Conservation (phyloP, 345 rosid species). For the Linum lewisii region DNA sequence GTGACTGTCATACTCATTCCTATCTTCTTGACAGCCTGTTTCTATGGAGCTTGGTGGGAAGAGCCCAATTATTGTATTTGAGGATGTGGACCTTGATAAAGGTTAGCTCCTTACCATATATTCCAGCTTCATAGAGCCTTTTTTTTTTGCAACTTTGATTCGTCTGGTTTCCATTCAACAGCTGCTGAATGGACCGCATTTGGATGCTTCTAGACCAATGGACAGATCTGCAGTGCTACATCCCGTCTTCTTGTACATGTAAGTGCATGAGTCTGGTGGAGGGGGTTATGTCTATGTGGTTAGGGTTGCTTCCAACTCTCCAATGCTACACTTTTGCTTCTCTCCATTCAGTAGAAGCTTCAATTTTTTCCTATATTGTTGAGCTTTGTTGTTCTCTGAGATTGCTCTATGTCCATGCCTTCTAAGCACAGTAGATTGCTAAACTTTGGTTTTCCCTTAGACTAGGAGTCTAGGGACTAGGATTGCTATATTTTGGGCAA, state of each 20-base stretch:
- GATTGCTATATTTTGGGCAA: too few relatives aligned
- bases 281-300: too few relatives aligned
- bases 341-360: too few relatives aligned
- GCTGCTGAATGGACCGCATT: slow-evolving; percentile 85
- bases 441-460: too few relatives aligned
- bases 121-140: too few relatives aligned
- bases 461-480: too few relatives aligned
- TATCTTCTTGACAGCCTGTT: slow-evolving; percentile 56
- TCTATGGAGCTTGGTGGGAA: slow-evolving; percentile 94
- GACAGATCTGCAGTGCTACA: slow-evolving; percentile 98
- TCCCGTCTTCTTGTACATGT: slow-evolving; percentile 90
- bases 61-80: slow-evolving; percentile 89
- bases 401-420: too few relatives aligned
- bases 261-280: slow-evolving; percentile 27
- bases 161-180: slow-evolving; percentile 22
- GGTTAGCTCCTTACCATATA: slow-evolving; percentile 29
- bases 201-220: slow-evolving; percentile 97
- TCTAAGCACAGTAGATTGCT: too few relatives aligned
- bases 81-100: slow-evolving; percentile 82
- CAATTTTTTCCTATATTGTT: too few relatives aligned
- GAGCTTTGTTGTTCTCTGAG: too few relatives aligned
- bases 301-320: too few relatives aligned
- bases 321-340: too few relatives aligned
- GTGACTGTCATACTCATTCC: background rate
- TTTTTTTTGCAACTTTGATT: background rate